phyloP scores from a whole-genome alignment of 1,284 basidiomycete species.

The Tilletiaria anomala region DNA sequence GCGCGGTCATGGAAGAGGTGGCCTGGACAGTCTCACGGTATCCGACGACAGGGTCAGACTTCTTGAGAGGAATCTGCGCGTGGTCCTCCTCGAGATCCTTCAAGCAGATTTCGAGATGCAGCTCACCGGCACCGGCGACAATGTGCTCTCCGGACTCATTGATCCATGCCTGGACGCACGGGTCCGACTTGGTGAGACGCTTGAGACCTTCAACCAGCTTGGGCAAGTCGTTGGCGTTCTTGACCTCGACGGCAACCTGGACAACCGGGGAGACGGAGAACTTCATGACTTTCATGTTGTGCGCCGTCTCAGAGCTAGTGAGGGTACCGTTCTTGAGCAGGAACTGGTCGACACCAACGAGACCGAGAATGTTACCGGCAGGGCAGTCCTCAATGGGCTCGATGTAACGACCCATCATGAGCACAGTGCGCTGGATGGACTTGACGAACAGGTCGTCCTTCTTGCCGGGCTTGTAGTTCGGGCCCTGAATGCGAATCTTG shows the following conservation, averaged over 20 bases:
- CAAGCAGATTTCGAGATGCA: conserved; percentile 98
- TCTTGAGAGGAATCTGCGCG: conserved; percentile 96
- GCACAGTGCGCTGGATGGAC: conserved; percentile 93
- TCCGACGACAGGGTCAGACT: conserved; percentile 94
- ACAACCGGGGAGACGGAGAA: conserved; percentile 86
- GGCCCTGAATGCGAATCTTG: conserved; percentile 98
- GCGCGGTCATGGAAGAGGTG: conserved; percentile 85
- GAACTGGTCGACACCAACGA: conserved; percentile 99
- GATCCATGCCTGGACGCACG: conserved; percentile 95
- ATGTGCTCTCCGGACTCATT: conserved; percentile 90
- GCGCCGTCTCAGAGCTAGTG: conserved; percentile 91
- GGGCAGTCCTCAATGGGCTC: conserved; percentile 99
- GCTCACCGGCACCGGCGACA: conserved; percentile 96
- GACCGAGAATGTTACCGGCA: conserved; percentile 95
- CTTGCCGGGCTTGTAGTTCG: conserved; percentile 96
- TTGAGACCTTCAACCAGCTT: conserved; percentile 99
- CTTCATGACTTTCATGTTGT: conserved; percentile 99
- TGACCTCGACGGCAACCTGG: conserved; percentile 97
- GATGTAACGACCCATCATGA: conserved; percentile 99
- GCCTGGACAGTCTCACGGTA: conserved; percentile 97
- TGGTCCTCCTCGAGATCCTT: conserved; percentile 99
- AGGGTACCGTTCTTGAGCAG: conserved; percentile 93
- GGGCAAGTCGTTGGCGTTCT: conserved; percentile 96
- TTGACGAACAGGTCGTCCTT: conserved; percentile 98
- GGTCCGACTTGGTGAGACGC: conserved; percentile 98